Base-by-base conservation (phyloP, 2,329 filamentous ascomycete species). In the Colletotrichum spaethianum region DNA sequence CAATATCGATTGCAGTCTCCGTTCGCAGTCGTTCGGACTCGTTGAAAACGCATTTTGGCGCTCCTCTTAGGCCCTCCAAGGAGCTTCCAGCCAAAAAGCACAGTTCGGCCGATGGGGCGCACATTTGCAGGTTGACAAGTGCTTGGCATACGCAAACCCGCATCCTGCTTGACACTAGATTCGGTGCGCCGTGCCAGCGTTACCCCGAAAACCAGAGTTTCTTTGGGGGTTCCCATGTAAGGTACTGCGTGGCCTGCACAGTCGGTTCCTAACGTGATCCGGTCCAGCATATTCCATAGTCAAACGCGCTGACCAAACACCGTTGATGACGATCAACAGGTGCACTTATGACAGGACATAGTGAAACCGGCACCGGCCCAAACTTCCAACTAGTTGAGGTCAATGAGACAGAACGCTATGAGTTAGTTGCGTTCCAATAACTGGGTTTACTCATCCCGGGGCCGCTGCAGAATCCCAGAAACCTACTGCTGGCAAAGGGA, bases 391-490 rank as follows among this genome's bases (percentile, higher is more conserved):
- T 36, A 63, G 33, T 28, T 28, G 44, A 14, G 28, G 23, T 63
- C 23, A 40, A 60, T 55, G 59, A 69, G 59, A 72, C 65, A 63
- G 40, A 52, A 36, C 28, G 46, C 50, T 52, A 42, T 20, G 40
- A 28, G 42, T 50, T 67, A 63, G 64, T 44, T 44, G 26, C 36
- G 20, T 68, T 53, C 44, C 44, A 28, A 57, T 42, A 23, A 28
- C 64, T 63, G 50, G 56, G 48, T 26, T 50, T 63, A 64, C 46
- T 67, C 56, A 28, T 63, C 57, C 64, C 57, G 57, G 50, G 63
- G 70, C 65, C 65, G 65, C 63, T 72, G 59, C 65, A 72, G 65
- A 72, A 63, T 55, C 53, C 36, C 50, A 57, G 57, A 63, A 50
- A 42, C 57, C 50, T 48, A 28, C 65, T 33, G 64, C 57, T n/a